phyloP scores from a whole-genome alignment of 129 eudicot species.

The Arctium lappa region DNA sequence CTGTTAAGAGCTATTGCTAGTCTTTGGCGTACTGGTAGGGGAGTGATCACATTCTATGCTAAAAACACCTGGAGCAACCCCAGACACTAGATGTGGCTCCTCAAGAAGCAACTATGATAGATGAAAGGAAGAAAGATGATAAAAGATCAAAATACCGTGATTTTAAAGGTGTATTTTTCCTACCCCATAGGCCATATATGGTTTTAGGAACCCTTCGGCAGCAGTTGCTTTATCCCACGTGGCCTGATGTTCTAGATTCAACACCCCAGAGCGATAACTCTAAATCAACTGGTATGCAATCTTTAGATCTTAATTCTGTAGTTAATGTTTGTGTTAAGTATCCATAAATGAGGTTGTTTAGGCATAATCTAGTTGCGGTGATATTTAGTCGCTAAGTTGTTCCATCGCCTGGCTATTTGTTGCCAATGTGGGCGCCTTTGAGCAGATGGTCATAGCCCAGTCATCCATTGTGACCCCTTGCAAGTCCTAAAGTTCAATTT shows the following conservation, averaged over 20 bases:
- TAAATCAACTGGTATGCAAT: slow-evolving; percentile 50
- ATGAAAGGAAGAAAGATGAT: slow-evolving; percentile 8
- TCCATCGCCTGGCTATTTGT: background rate
- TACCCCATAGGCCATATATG: slow-evolving; percentile 96
- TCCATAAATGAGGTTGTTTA: background rate
- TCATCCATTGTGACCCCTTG: background rate
- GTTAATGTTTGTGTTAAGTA: background rate
- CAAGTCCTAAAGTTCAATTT: background rate
- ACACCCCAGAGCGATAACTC: slow-evolving; percentile 25
- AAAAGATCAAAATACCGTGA: slow-evolving; percentile 34
- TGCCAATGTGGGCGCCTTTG: background rate
- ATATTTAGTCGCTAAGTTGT: background rate
- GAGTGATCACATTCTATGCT: slow-evolving; percentile 62
- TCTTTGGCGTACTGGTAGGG: slow-evolving; percentile 89
- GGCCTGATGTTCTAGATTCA: slow-evolving; percentile 49
- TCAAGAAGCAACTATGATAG: slow-evolving; percentile 15
- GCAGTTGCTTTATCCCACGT: slow-evolving; percentile 92
- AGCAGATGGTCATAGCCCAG: background rate
- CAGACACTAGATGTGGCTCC: slow-evolving; percentile 22
- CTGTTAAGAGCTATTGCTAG: slow-evolving; percentile 91
- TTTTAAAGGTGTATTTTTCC: slow-evolving; percentile 77
- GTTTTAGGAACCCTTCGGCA: slow-evolving; percentile 95
- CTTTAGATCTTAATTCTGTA: background rate
- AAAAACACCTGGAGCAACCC: slow-evolving; percentile 21
- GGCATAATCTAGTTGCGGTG: background rate